Evolutionary conservation across 306 rosid species (phyloP).

Genomic region (Senna siamea): DNA sequence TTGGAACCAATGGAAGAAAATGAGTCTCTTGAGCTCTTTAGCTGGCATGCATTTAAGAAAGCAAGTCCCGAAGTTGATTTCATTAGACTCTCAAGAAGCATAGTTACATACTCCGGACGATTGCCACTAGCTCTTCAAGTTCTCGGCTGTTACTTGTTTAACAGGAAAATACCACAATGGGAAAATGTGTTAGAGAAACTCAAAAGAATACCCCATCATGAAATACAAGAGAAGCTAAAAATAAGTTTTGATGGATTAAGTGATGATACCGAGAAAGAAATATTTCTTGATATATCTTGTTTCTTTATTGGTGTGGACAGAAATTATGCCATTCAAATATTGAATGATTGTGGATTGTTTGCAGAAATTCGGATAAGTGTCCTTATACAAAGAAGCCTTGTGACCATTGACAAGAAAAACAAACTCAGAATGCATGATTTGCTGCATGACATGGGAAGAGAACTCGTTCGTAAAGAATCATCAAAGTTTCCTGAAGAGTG

Average conservation of each 20-base stretch:
- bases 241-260: conserved; percentile 20
- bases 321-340: too few relatives aligned
- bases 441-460: too few relatives aligned
- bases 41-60: neutral
- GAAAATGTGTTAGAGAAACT: conserved; percentile 9
- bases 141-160: conserved; percentile 18
- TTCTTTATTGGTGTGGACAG: too few relatives aligned
- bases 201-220: conserved; percentile 17
- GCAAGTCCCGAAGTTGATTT: neutral
- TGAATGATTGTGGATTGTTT: too few relatives aligned
- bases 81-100: neutral
- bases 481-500: too few relatives aligned
- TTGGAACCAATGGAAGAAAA: neutral
- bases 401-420: too few relatives aligned
- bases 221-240: conserved; percentile 5
- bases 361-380: too few relatives aligned
- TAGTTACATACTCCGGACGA: conserved; percentile 12
- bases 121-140: conserved; percentile 37
- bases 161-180: neutral
- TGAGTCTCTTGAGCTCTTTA: neutral
- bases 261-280: neutral
- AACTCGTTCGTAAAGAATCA: too few relatives aligned
- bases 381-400: too few relatives aligned
- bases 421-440: too few relatives aligned
- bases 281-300: too few relatives aligned